These are phyloP conservation scores for Stentor coeruleus DNA, from an alignment of 73 alveolate genomes.

Conservation along the genomic window DNA sequence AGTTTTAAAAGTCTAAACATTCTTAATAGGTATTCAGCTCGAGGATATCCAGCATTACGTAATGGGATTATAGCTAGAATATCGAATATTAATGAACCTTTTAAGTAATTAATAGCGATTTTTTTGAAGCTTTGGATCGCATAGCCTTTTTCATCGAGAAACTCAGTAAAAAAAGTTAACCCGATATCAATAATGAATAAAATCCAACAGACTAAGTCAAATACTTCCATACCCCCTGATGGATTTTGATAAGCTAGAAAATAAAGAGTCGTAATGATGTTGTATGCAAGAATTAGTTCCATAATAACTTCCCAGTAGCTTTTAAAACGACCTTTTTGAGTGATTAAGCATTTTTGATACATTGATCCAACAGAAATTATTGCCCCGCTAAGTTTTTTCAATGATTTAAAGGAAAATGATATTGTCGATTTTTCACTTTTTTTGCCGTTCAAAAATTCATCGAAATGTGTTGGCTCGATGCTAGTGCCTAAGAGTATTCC, in stretches of 20 bases:
- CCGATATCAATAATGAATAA: background rate
- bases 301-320: background rate
- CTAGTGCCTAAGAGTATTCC: too few relatives aligned
- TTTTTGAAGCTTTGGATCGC: background rate
- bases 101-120: background rate
- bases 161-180: background rate
- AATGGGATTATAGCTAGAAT: background rate
- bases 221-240: background rate
- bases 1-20: background rate
- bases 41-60: background rate
- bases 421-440: too few relatives aligned
- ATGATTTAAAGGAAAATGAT: too few relatives aligned
- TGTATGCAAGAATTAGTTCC: background rate
- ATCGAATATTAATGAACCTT: background rate
- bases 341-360: too few relatives aligned
- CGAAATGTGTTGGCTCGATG: too few relatives aligned
- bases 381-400: too few relatives aligned
- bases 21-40: background rate
- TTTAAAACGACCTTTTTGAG: background rate
- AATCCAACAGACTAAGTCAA: background rate
- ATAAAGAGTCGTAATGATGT: background rate
- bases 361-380: background rate
- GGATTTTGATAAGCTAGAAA: background rate
- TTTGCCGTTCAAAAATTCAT: too few relatives aligned
- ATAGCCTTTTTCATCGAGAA: background rate